A percentile compares a stretch with the other conserved stretches of the same genome.
phyloP scores from a whole-genome alignment of 2,329 filamentous ascomycete genomes.

The Monilinia fructicola region DNA sequence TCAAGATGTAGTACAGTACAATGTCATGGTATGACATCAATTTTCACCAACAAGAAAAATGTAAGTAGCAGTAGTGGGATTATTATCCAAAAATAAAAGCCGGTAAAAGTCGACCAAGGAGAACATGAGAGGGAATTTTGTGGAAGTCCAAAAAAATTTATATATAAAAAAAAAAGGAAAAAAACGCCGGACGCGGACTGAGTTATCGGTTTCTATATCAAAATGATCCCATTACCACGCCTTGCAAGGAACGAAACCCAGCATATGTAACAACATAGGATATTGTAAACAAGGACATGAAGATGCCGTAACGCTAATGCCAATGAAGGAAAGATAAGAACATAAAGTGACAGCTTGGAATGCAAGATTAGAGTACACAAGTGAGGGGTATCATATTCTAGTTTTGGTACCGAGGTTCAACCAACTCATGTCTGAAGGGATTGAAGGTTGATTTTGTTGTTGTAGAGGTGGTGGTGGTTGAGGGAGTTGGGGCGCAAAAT shows the following conservation, averaged over 20 bases:
- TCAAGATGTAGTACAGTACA: conserved; percentile 17
- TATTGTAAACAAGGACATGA: conserved; percentile 16
- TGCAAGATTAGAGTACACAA: conserved; percentile 16
- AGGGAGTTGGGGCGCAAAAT: conserved; percentile 27
- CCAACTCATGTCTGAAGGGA: conserved; percentile 71
- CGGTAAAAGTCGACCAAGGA: conserved; percentile 6
- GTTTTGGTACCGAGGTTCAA: conserved; percentile 59
- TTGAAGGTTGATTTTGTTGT: conserved; percentile 22
- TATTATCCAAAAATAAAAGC: conserved; percentile 4
- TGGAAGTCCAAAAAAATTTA: conserved; percentile 8
- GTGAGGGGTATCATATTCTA: conserved; percentile 30
- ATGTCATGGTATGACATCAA: conserved; percentile 14
- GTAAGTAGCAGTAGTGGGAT: conserved; percentile 1
- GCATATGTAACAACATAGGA: conserved; percentile 22
- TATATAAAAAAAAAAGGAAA: neutral
- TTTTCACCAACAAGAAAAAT: conserved; percentile 9
- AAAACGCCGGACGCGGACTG: conserved; percentile 8
- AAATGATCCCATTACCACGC: conserved; percentile 17
- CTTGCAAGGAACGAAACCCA: conserved; percentile 3
- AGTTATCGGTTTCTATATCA: neutral
- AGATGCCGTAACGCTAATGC: conserved; percentile 19
- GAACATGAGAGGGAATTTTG: conserved; percentile 13
- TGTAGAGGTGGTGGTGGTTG: conserved; percentile 28
- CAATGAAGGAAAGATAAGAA: conserved; percentile 15
- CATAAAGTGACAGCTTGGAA: conserved; percentile 17